Evolutionary conservation across 2,329 filamentous ascomycete species (phyloP).

Genomic region (Saccharata proteae): DNA sequence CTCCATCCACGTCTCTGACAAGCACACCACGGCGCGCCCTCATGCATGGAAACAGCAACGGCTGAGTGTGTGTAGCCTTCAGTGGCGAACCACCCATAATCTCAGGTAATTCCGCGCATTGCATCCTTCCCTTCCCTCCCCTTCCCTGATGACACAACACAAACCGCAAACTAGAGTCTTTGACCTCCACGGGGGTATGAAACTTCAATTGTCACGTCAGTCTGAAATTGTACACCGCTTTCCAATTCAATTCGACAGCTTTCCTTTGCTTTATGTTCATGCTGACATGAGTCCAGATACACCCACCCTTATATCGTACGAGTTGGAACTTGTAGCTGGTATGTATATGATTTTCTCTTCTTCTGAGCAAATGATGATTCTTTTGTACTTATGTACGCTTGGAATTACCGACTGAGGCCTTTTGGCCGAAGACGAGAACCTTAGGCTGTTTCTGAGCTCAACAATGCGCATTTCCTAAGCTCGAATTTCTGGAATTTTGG

Average conservation of each 20-base stretch:
- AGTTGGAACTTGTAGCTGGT: too few relatives aligned
- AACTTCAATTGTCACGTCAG: conserved; percentile 29
- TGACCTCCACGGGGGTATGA: conserved; percentile 29
- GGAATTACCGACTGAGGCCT: conserved; percentile 33
- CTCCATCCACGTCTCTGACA: too few relatives aligned
- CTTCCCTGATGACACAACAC: conserved; percentile 30
- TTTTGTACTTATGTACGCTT: conserved; percentile 29
- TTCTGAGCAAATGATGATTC: conserved; percentile 18
- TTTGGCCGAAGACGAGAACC: conserved; percentile 24
- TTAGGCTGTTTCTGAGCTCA: conserved; percentile 28
- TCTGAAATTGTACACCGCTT: conserved; percentile 27
- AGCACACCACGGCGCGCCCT: too few relatives aligned
- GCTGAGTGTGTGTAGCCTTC: too few relatives aligned
- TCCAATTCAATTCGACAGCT: conserved; percentile 4
- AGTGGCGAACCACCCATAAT: too few relatives aligned
- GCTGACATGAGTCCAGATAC: background rate
- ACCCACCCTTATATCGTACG: too few relatives aligned
- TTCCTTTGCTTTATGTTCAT: conserved; percentile 1
- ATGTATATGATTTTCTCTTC: conserved; percentile 10
- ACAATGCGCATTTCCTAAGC: too few relatives aligned
- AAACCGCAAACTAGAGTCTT: conserved; percentile 33
- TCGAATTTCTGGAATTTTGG: conserved; percentile 1
- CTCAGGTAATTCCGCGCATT: too few relatives aligned
- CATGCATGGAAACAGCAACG: too few relatives aligned
- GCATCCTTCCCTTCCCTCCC: background rate